Base-by-base conservation (phyloP, 2,329 filamentous ascomycete species). In the Sarocladium kiliense region DNA sequence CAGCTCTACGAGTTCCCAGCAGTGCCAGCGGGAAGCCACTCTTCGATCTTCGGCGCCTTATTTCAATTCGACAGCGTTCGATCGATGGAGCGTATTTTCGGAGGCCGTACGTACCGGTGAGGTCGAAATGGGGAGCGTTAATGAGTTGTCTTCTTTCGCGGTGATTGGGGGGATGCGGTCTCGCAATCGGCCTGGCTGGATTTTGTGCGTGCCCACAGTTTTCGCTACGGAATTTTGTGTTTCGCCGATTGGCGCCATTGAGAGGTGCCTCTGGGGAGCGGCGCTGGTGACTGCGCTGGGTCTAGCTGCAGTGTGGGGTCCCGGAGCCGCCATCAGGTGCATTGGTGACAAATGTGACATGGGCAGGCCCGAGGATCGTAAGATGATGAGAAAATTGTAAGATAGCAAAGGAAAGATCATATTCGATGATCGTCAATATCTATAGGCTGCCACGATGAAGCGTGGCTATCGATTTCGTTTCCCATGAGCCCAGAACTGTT, bases 121-220 rank as follows among this genome's bases (percentile, higher is more conserved):
- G 47, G 47, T 51, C 47, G 47, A 19, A 19, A 30, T 63, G 63
- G 65, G 62, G 64, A 65, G 62, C 59, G 62, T 62, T 62, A 65
- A 65, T 61, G 62, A 64, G 50, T 53, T 41, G 50, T 53, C 30
- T 41, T 25, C 23, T 19, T 53, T 53, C 55, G 45, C 47, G 19
- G 19, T 51, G 44, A 51, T 51, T 32, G 47, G 47, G 47, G 47
- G 11, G 47, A 51, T 51, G 47, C 32, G 41, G 51, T 45, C 41
- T 49, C 42, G 47, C 37, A 56, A 59, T 54, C 54, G 50, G 50
- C 50, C 36, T 39, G 50, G 32, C 32, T 37, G 64, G 67, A 66
- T 73, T 73, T 74, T 74, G 71, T 74, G 71, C 71, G 71, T 73
- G 71, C 70, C 71, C 73, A 73, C 70, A 73, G 63, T 73, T 74